Evolutionary conservation across 1,284 basidiomycete species (phyloP), one percentile per base, ranked within the genome.

Genomic region (Marasmius oreades): DNA sequence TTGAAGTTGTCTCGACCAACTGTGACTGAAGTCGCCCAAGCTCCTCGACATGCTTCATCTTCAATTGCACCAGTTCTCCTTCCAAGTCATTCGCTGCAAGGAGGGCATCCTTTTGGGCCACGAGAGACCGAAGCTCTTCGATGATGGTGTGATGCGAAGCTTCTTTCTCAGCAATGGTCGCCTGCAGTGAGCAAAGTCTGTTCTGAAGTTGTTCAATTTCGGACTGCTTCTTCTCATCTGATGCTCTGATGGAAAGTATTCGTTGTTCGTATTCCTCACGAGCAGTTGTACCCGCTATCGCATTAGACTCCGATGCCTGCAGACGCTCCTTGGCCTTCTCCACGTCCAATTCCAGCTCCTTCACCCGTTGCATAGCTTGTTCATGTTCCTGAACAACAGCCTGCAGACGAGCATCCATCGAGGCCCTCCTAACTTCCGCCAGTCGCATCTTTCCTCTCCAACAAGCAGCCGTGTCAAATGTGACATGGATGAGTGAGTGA

Each of bases 21-120:
- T 66, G 73, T 18, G 62, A 61, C 51, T 77, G 73, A 10, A 80
- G 62, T 5, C 60, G 59, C 2, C 65, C 67, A 39, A 78, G 59
- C 51, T 78, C 76, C 42, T 73, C 69, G 3, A 71, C 66, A 52
- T 79, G 75, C 46, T 70, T 68, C 44, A 68, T 62, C 57, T 69
- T 73, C 48, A 77, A 62, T 28, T 67, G 65, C n/a, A 64, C 69
- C 1, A 79, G 37, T 18, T 68, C 64, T 46, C 63, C 63, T 47
- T 70, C 67, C 1, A 62, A 59, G 46, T 63, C 63, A 34, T 64
- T 67, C 28, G 62, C 56, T 16, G 59, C 54, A 11, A 65, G 62
- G 6, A 60, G 54, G 26, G 52, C 58, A n/a, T 64, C 55, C 33
- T 65, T 62, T 42, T 62, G 59, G 12, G 61, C 58, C 16, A 65